Evolutionary conservation across 495 filamentous ascomycete genomes (phyloP), one percentile per base, ranked within the genome.

Genomic region (Mycothermus thermophilus): DNA sequence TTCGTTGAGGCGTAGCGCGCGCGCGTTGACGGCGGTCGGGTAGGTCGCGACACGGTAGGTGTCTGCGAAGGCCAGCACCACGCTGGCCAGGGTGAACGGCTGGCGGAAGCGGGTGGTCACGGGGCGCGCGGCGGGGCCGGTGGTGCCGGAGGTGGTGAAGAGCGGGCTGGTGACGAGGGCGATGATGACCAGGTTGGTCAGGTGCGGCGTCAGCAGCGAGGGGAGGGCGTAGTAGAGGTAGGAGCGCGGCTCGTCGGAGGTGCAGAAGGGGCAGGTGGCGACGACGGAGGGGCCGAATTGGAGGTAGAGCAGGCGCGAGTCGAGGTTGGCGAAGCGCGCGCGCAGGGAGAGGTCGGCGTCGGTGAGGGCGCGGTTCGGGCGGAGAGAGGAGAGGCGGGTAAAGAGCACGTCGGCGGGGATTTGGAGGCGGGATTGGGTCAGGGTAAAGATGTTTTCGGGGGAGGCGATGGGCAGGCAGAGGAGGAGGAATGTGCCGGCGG

Each of bases 331-430:
- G 46, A 95, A 71, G 40, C 77, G 80, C 6, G 62, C 50, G 35
- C 71, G 72, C 5, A 94, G 70, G 12, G 66, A 57, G 20, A 60
- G 55, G 60, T 95, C 86, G 16, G 51, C 37, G 1, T 63, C 40
- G 0, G 77, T 83, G 12, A 86, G 66, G 19, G 52, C 40, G 27
- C 48, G 42, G 24, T 50, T 47, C 0, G 74, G 64, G 1, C 84
- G 78, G 34, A 79, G 47, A 13, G 67, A 51, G 11, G 72, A 54
- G 5, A 97, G 72, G 5, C 88, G 83, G 33, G 64, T 72, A 58
- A 95, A 93, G 51, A 97, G 70, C 25, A 88, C 76, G 51, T 93
- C 82, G 22, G 70, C 76, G 10, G 81, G 75, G 26, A 81, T 94
- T 44, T 85, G 83, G 10, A 94, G 67, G 26, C 87, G 82, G 28